These are phyloP conservation scores for Coccomyxa subellipsoidea DNA, from an alignment of 163 green algal species.

Conservation along the genomic window DNA sequence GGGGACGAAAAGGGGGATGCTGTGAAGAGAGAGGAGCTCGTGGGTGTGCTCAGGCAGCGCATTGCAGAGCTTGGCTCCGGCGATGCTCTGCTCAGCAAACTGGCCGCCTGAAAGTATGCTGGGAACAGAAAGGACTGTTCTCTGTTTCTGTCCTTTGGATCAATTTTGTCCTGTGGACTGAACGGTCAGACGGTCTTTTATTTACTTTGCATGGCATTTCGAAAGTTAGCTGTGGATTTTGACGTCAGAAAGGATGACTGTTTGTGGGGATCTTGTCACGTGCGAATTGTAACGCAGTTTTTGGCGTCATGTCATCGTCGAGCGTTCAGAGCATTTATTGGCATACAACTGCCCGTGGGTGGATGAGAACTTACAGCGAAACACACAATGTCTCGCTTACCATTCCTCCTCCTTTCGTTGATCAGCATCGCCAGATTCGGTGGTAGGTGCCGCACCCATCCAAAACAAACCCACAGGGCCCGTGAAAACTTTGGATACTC, in stretches of 20 bases:
- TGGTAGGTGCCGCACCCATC: not conserved
- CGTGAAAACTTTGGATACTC: not conserved
- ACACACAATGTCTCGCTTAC: no score
- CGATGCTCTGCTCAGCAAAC: not conserved
- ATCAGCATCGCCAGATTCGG: not conserved
- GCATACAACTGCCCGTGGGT: no score
- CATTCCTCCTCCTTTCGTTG: not conserved
- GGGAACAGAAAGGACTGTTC: no score
- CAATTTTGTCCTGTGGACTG: no score
- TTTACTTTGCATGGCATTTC: no score
- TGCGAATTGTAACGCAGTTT: not conserved
- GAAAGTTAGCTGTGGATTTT: no score
- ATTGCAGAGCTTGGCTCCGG: not conserved
- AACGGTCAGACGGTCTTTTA: no score
- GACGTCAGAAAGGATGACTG: not conserved
- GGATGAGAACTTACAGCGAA: no score
- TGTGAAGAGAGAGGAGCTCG: not conserved
- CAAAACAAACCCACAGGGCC: not conserved
- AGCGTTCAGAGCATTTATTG: no score
- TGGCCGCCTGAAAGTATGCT: no score
- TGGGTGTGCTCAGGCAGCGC: not conserved
- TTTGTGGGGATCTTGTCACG: not conserved
- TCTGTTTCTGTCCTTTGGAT: no score
- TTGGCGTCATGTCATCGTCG: not conserved
- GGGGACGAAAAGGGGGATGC: not conserved